These are phyloP conservation scores for Inga laurina DNA, from an alignment of 306 rosid species.

Conservation along the genomic window DNA sequence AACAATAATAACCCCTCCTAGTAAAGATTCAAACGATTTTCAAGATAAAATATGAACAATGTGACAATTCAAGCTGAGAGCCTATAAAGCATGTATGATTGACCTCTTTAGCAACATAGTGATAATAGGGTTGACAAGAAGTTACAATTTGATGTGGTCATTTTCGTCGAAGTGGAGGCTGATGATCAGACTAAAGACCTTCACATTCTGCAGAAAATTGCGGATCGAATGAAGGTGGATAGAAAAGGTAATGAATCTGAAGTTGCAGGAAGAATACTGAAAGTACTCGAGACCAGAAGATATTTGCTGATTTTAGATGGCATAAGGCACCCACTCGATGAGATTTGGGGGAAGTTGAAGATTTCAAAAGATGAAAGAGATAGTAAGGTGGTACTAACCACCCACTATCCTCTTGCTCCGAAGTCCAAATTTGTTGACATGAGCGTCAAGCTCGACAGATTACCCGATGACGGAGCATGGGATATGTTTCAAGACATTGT, in stretches of 20 bases:
- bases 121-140: background rate
- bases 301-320: constrained; percentile 41
- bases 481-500: background rate
- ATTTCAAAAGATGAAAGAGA: constrained; percentile 3
- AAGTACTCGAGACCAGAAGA: constrained; percentile 8
- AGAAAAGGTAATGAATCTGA: background rate
- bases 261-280: constrained; percentile 12
- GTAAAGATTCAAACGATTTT: too few relatives aligned
- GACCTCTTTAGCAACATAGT: too few relatives aligned
- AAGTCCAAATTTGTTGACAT: background rate
- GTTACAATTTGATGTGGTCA: background rate
- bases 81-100: too few relatives aligned
- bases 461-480: constrained; percentile 28
- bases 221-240: background rate
- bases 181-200: background rate
- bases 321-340: constrained; percentile 6
- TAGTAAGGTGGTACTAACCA: constrained; percentile 31
- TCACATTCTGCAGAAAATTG: background rate
- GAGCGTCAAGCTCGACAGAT: background rate
- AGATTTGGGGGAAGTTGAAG: background rate
- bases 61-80: too few relatives aligned
- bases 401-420: background rate
- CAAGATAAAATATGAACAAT: too few relatives aligned
- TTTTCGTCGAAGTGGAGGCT: background rate
- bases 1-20: too few relatives aligned